These are phyloP conservation scores for Gracilaria vermiculophylla DNA, from an alignment of 23 red algal species.

Conservation along the genomic window DNA sequence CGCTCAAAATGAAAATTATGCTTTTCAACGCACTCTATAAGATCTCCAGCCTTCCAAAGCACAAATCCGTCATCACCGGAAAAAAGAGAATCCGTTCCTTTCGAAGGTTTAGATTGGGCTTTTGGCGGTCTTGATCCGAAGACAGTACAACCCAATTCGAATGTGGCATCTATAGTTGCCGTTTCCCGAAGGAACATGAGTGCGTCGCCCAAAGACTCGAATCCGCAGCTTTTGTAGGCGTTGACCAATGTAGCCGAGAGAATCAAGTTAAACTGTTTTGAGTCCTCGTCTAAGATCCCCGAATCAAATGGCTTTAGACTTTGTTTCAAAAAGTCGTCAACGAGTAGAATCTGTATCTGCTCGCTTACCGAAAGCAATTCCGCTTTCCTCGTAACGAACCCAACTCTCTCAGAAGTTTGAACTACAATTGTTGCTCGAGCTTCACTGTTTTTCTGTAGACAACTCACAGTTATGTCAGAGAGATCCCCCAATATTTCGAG, in stretches of 20 bases:
- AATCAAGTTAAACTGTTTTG: constrained; percentile 29
- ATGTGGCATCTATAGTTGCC: constrained; percentile 12
- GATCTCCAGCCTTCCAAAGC: constrained; percentile 40
- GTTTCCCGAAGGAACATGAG: constrained; percentile 22
- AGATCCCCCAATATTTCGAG: constrained; percentile 60
- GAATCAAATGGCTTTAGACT: background rate
- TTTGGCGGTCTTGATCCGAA: constrained; percentile 12
- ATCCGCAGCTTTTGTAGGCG: constrained; percentile 24
- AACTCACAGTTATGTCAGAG: constrained; percentile 37
- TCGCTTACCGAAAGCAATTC: constrained; percentile 30
- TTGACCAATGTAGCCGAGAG: constrained; percentile 47
- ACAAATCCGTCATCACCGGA: constrained; percentile 54
- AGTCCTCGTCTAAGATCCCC: background rate
- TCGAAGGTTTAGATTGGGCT: background rate
- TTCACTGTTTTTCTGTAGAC: constrained; percentile 25
- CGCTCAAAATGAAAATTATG: constrained; percentile 26
- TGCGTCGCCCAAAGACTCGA: constrained; percentile 30
- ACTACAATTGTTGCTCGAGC: constrained; percentile 56
- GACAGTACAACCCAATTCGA: constrained; percentile 55
- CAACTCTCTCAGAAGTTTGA: constrained; percentile 23
- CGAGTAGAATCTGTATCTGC: constrained; percentile 46
- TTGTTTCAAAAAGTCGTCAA: constrained; percentile 42
- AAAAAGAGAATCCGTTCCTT: constrained; percentile 32
- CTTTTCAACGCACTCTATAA: constrained; percentile 38
- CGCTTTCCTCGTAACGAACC: constrained; percentile 55